These are phyloP conservation scores for Rostrohypoxylon terebratum DNA, from an alignment of 495 filamentous ascomycete genomes.

Conservation along the genomic window DNA sequence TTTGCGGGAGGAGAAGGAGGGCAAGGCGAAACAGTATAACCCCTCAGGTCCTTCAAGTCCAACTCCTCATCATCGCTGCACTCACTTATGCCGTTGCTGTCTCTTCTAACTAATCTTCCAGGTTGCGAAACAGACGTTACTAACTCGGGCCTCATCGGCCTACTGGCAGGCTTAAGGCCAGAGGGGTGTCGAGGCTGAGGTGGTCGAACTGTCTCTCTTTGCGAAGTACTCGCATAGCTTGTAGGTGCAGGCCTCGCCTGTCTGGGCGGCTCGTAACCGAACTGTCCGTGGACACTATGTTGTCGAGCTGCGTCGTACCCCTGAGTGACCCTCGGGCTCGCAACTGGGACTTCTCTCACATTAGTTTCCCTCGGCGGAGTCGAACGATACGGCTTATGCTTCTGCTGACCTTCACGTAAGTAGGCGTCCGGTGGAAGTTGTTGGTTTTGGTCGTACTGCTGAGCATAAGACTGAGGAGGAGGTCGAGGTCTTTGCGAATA, in stretches of 20 bases:
- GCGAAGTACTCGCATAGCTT: neutral
- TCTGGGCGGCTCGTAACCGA: neutral
- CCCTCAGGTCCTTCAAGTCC: neutral
- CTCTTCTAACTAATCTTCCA: slow-evolving; percentile 1
- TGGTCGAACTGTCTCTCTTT: neutral
- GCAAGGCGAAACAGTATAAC: slow-evolving; percentile 32
- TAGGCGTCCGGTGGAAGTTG: neutral
- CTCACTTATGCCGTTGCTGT: slow-evolving; percentile 38
- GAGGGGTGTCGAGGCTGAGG: neutral
- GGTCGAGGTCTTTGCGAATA: neutral
- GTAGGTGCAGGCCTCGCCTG: neutral
- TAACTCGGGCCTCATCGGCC: neutral
- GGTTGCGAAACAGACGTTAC: neutral
- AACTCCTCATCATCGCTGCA: slow-evolving; percentile 10
- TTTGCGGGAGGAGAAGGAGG: too few species aligned
- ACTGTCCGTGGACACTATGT: neutral
- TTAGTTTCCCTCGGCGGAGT: neutral
- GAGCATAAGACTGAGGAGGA: neutral
- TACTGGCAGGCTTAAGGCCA: neutral
- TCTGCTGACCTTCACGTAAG: neutral
- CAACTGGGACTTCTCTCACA: neutral
- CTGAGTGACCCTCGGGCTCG: neutral
- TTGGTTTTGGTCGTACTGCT: neutral
- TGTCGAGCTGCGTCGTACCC: neutral
- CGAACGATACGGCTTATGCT: neutral